Base-by-base conservation (phyloP, 306 rosid species). In the Cicer pinnatifidum region DNA sequence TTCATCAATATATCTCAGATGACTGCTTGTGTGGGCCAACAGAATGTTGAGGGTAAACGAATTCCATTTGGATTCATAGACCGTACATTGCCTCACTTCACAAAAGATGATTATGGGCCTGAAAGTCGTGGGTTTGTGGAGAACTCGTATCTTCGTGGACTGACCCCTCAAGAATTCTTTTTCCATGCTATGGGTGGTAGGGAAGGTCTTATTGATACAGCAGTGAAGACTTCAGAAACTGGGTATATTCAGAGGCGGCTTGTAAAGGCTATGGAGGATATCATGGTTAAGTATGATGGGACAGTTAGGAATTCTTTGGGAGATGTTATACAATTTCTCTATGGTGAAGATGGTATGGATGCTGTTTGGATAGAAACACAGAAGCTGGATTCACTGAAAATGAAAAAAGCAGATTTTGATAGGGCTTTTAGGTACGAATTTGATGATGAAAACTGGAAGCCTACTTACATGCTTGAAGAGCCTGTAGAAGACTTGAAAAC, bases 21-120 rank as follows among this genome's bases (percentile, higher is more conserved):
- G 99, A 95, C 99, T 84, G 99, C 99, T 84, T 95, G 99, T 87
- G 99, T 95, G 86, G 99, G 97, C 48, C 99, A 95, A 79, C 99
- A 95, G 78, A 95, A 95, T 67, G 99, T 95, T 56, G 99, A 95
- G 92, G 99, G 99, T 57, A 95, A 91, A 85, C 96, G 99, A 50
- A 95, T 95, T 78, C 99, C 99, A 4, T 95, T 86, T 76, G 99
- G 99, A 75, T 95, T 95, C 81, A 84, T 91, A 39, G 99, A 86
- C 75, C 92, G 99, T 61, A 95, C 99, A 11, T 68, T 95, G 75
- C 99, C 99, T 60, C 99, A 95, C 86, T 95, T 95, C 43, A 91
- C 99, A 23, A 90, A 95, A 80, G 96, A 91, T 77, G 99, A 95
- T 80, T 86, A 86, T 72, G 99, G 99, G 69, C 99, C 99, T 64